Evolutionary conservation across 1,139 yeast genomes (phyloP).

Genomic region (Yamadazyma jaroonii): DNA sequence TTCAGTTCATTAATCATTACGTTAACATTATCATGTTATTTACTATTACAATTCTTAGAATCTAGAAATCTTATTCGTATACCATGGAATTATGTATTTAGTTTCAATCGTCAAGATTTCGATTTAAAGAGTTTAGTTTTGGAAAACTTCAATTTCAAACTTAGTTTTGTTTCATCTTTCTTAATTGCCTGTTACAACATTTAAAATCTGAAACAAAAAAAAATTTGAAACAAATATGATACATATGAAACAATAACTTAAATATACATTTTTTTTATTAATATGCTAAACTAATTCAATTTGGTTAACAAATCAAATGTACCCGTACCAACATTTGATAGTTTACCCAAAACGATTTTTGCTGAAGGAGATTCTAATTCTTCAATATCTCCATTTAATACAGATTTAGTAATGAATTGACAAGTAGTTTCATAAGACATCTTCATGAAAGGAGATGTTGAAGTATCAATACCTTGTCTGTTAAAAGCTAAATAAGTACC

Average conservation of each 20-base stretch:
- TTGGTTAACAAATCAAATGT: conserved; percentile 82
- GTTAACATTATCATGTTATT: conserved; percentile 48
- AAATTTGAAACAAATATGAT: neutral
- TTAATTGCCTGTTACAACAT: conserved; percentile 64
- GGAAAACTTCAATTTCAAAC: conserved; percentile 64
- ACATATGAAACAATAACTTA: too few relatives aligned
- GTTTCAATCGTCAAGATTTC: conserved; percentile 44
- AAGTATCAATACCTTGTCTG: conserved; percentile 96
- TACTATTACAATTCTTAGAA: conserved; percentile 57
- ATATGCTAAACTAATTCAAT: conserved; percentile 25
- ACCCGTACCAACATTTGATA: conserved; percentile 94
- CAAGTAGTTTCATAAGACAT: conserved; percentile 99
- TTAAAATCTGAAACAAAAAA: too few relatives aligned
- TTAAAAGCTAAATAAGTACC: conserved; percentile 96
- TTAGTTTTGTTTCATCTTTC: conserved; percentile 57
- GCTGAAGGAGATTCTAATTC: conserved; percentile 91
- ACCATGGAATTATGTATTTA: conserved; percentile 46
- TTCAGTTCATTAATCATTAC: conserved; percentile 57
- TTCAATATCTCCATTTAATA: conserved; percentile 87
- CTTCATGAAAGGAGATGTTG: conserved; percentile 95
- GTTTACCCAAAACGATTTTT: conserved; percentile 89
- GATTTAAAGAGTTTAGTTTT: conserved; percentile 53
- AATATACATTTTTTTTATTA: too few relatives aligned
- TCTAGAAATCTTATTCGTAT: conserved; percentile 53
- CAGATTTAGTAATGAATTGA: conserved; percentile 95